Conservation (phyloP, 2,329 filamentous ascomycete genomes). For the Penicillium glabrum region DNA sequence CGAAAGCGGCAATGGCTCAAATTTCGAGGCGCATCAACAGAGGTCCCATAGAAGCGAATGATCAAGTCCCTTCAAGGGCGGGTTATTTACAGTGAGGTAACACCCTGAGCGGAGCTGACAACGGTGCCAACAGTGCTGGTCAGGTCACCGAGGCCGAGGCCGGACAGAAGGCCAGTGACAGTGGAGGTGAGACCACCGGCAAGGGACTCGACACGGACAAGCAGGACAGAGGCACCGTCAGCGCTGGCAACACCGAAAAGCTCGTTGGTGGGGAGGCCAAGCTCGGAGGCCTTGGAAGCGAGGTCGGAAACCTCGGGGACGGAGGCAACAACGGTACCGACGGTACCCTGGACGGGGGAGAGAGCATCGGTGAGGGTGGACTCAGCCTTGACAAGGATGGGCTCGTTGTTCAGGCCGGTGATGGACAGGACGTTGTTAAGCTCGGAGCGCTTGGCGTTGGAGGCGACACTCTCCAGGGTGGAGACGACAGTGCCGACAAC, state of each 20-base stretch:
- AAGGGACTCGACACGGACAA: slow-evolving; percentile 18
- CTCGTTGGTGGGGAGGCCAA: slow-evolving; percentile 15
- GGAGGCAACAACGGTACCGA: slow-evolving; percentile 17
- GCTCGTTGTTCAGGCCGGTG: slow-evolving; percentile 12
- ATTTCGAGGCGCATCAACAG: slow-evolving; percentile 15
- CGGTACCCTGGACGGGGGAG: slow-evolving; percentile 10
- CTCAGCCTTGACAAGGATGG: slow-evolving; percentile 14
- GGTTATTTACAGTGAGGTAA: slow-evolving; percentile 11
- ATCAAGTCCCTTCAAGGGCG: slow-evolving; percentile 17
- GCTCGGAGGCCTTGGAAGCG: slow-evolving; percentile 7
- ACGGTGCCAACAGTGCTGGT: slow-evolving; percentile 15
- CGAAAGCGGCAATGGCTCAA: slow-evolving; percentile 6
- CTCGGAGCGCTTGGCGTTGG: slow-evolving; percentile 1
- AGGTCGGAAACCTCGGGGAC: slow-evolving; percentile 12
- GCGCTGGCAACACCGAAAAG: slow-evolving; percentile 14
- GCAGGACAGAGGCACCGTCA: slow-evolving; percentile 13
- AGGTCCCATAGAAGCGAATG: slow-evolving; percentile 21
- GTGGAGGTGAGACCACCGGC: slow-evolving; percentile 8
- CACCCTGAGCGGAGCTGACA: slow-evolving; percentile 5
- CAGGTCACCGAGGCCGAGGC: slow-evolving; percentile 16
- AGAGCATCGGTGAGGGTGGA: slow-evolving; percentile 4
- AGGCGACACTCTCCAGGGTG: slow-evolving; percentile 9
- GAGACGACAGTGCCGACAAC: slow-evolving; percentile 18
- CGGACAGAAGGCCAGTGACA: slow-evolving; percentile 12
- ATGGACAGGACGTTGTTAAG: slow-evolving; percentile 12